Evolutionary conservation across 768 basidiomycete genomes (phyloP).

Genomic region (Suillus brevipes): DNA sequence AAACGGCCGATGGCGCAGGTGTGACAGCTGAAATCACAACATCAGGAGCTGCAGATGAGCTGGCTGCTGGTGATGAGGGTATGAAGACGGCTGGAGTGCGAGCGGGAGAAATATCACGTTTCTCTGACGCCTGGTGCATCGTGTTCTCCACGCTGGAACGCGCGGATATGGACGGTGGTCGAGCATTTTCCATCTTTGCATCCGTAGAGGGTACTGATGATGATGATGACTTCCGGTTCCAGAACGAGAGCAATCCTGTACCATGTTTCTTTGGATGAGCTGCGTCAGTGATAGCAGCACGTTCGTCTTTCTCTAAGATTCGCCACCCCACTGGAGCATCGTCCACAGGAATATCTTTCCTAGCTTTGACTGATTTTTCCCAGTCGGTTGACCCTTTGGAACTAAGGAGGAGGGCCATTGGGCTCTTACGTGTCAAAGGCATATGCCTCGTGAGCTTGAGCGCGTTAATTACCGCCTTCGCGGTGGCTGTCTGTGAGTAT

Average conservation of each 20-base stretch:
- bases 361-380: conserved; percentile 66
- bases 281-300: conserved; percentile 31
- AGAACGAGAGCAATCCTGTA: conserved; percentile 72
- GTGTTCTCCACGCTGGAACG: conserved; percentile 33
- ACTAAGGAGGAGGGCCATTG: conserved; percentile 66
- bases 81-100: conserved; percentile 4
- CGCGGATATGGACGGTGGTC: conserved; percentile 20
- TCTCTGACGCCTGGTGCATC: conserved; percentile 14
- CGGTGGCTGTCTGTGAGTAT: conserved; percentile 56
- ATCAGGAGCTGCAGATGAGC: conserved; percentile 12
- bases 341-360: conserved; percentile 48
- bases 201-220: conserved; percentile 24
- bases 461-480: conserved; percentile 59
- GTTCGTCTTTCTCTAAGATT: conserved; percentile 57
- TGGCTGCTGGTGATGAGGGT: conserved; percentile 6
- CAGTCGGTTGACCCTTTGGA: conserved; percentile 76
- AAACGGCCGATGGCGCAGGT: conserved; percentile 66
- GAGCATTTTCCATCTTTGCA: conserved; percentile 18
- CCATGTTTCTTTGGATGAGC: conserved; percentile 49
- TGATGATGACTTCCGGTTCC: conserved; percentile 46
- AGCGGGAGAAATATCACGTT: conserved; percentile 20
- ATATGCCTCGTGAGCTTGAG: conserved; percentile 65
- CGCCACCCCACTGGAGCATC: conserved; percentile 70
- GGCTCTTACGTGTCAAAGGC: conserved; percentile 55
- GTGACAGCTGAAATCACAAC: conserved; percentile 4